A percentile compares a stretch with the other conserved stretches of the same genome.
phyloP scores from a whole-genome alignment of 139 green algal genomes.

The Coelastrella sp. region DNA sequence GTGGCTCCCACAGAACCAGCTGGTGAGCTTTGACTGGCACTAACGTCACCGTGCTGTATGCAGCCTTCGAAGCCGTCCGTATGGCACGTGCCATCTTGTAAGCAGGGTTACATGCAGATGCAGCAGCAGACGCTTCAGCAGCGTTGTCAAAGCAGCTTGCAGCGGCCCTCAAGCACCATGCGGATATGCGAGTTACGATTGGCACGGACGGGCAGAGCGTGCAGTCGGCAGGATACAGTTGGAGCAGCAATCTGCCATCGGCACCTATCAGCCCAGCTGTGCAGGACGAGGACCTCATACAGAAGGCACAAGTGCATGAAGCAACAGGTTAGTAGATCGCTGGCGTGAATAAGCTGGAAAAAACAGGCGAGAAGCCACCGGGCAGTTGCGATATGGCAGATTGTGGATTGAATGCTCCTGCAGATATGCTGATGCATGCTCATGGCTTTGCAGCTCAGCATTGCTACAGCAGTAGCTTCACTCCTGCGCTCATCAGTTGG shows the following conservation, averaged over 20 bases:
- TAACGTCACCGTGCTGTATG: too few species aligned
- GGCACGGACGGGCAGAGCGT: not conserved
- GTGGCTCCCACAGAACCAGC: not conserved
- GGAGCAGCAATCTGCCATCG: not conserved
- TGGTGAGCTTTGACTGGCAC: not conserved
- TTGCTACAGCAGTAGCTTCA: too few species aligned
- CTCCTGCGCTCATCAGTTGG: too few species aligned
- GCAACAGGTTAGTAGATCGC: too few species aligned
- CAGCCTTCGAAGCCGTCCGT: not conserved
- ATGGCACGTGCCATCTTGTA: not conserved
- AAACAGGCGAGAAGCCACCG: too few species aligned
- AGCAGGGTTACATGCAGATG: not conserved
- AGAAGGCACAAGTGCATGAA: too few species aligned
- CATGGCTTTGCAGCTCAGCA: too few species aligned
- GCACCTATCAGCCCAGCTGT: not conserved
- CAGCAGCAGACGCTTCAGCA: not conserved
- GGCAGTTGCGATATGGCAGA: too few species aligned
- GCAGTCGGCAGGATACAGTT: not conserved
- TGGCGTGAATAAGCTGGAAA: too few species aligned
- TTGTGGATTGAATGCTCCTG: too few species aligned
- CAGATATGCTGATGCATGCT: too few species aligned
- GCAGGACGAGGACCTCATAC: too few species aligned
- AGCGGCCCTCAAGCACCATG: not conserved
- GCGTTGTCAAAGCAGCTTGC: not conserved
- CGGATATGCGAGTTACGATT: not conserved